A percentile compares a stretch with the other conserved stretches of the same genome.
phyloP scores from a whole-genome alignment of 345 rosid species.

The Populus ilicifolia region DNA sequence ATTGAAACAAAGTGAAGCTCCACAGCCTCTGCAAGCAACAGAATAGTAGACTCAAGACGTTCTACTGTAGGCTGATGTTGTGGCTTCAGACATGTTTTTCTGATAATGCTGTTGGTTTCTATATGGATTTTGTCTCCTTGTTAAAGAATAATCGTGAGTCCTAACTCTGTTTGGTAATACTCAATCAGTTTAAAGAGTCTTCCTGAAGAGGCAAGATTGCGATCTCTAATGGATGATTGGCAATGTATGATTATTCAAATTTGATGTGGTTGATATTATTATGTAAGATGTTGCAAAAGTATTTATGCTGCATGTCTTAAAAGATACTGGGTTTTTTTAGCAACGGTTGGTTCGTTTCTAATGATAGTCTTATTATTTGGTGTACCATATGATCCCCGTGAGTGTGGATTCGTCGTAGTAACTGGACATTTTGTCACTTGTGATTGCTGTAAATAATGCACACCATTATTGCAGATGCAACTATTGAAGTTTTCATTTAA shows the following conservation, averaged over 20 bases:
- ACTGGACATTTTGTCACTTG: no score
- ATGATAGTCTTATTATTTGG: no score
- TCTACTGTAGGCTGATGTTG: constrained; percentile 4
- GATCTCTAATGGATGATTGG: background rate
- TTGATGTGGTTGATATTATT: background rate
- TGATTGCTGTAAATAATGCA: no score
- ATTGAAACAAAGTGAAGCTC: constrained; percentile 63
- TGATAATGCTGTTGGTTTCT: constrained; percentile 6
- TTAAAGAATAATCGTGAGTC: constrained; percentile 15
- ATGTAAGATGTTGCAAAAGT: background rate
- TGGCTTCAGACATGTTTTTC: constrained; percentile 2
- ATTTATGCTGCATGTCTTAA: background rate
- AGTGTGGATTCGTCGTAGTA: no score
- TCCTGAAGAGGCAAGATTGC: background rate
- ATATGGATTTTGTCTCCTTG: background rate
- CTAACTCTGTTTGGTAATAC: background rate
- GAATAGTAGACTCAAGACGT: constrained; percentile 40
- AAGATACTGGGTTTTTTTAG: no score
- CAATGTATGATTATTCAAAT: background rate
- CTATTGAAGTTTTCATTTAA: no score
- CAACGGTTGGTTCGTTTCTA: no score
- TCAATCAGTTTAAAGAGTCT: constrained; percentile 6
- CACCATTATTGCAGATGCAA: no score
- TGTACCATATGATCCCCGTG: no score
- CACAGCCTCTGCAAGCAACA: constrained; percentile 50